Evolutionary conservation across 352 stramenopile species (phyloP), one percentile per base, ranked within the genome.

Genomic region (Pythium myriotylum): DNA sequence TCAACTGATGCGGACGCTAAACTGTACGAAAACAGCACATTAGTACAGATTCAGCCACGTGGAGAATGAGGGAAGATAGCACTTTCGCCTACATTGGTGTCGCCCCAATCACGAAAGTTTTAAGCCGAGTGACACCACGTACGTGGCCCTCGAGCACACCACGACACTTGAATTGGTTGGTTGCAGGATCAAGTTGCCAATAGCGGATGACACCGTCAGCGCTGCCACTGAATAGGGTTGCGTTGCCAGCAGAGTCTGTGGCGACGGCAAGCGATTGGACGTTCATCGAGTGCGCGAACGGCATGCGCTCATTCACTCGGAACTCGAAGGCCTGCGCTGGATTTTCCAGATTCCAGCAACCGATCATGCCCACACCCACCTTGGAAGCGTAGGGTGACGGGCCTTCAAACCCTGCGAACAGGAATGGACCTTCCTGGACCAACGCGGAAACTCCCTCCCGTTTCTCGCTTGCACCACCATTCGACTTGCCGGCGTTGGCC

Each of bases 301-400:
- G 84, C 74, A 90, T 80, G n/a, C 56, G 45, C 19, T 91, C 81
- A 27, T 72, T 90, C 7, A 69, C 68, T 17, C 42, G 55, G 49
- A 92, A 92, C 68, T 91, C 79, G 56, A 86, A 91, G 0, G 82
- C 79, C 42, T 72, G 73, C 10, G 74, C 70, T 24, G 80, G 67
- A 62, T 88, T 92, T 55, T 94, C 86, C 23, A 94, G 65, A 56
- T 94, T 92, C 86, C 86, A 94, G 47, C 78, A 84, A 48, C 85
- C 72, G 54, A 94, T 78, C 76, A 87, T 91, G 22, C 86, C 86
- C 22, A 94, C 77, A 2, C 64, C 67, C 22, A 92, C 67, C 32
- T 81, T 77, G 4, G 72, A 64, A 32, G 87, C 84, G 45, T 70
- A 66, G 33, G 80, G 76, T 53, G 84, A 91, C 46, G 67, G 62